Evolutionary conservation across 2,329 filamentous ascomycete genomes (phyloP), one percentile per base, ranked within the genome.

Genomic region (Phialophora macrospora): DNA sequence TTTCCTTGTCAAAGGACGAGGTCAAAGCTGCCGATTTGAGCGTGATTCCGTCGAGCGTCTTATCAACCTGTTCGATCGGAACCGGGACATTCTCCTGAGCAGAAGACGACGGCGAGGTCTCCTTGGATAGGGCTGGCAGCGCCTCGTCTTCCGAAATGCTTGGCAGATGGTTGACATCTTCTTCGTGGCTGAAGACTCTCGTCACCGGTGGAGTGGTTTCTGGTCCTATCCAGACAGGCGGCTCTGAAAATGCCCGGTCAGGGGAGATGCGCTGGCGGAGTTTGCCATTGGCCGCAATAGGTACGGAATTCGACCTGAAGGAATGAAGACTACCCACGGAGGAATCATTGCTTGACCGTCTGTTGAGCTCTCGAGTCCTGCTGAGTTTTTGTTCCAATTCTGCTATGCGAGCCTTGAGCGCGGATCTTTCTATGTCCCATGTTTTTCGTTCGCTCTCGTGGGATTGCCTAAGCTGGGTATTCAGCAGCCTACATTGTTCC

Each of bases 21-120:
- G 77, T 78, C 46, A 82, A 71, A 3, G 76, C 79, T 22, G 78
- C 78, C 3, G 80, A 81, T 63, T 81, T 82, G 57, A 82, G 74
- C 5, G 77, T 81, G 63, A 82, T 82, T 5, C 80, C 80, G 65
- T 82, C 80, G 1, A 82, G 74, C 32, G 74, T 77, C 59, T 76
- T 80, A 68, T 82, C 80, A 41, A 82, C 73, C 68, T 79, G 77
- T 69, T 81, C 79, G 63, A 82, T 79, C 2, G 80, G 80, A 8
- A 80, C 73, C 38, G 77, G 75, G 30, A 65, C 55, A 60, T 63
- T 68, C 57, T 75, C 68, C 64, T 71, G 71, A 12, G 52, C 59
- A 22, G 54, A 55, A 12, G 71, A 62, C 11, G 72, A 65, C 8
- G 71, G 72, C 57, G 80, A 79, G 32, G 70, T 72, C 24, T 75